phyloP scores from a whole-genome alignment of 1,139 yeast species.

The Lodderomyces parapsilosis region DNA sequence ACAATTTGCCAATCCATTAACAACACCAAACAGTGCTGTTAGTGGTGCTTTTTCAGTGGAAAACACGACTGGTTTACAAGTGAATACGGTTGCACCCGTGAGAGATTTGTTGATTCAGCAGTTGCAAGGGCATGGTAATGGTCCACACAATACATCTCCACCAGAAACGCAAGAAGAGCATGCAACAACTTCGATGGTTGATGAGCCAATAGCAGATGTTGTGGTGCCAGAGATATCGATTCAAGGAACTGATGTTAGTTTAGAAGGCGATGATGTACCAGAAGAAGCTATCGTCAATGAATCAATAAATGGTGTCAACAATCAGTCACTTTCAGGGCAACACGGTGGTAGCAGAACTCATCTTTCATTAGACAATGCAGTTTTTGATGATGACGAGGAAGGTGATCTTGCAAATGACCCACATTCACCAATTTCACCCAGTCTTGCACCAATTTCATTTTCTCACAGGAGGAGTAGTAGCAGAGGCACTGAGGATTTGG shows the following conservation, averaged over 20 bases:
- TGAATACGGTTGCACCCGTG: slow-evolving; percentile 17
- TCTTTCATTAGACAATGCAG: not conserved
- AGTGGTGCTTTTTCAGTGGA: not conserved
- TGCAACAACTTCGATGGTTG: not conserved
- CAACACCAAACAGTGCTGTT: not conserved
- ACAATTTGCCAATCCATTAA: slow-evolving; percentile 3
- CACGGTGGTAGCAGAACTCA: not conserved
- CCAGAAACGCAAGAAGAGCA: not conserved
- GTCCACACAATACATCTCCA: not conserved
- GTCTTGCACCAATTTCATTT: slow-evolving; percentile 6
- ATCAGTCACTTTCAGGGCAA: not conserved
- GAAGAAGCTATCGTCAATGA: not conserved
- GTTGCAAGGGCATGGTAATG: slow-evolving; percentile 13
- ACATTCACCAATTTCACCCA: slow-evolving; percentile 14
- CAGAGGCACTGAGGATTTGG: slow-evolving; percentile 6
- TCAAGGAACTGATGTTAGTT: not conserved
- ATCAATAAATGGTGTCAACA: not conserved
- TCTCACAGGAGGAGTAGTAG: slow-evolving; percentile 8
- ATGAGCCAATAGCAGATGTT: not conserved
- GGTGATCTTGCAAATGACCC: slow-evolving; percentile 20
- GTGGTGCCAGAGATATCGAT: slow-evolving; percentile 3
- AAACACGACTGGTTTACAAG: not conserved
- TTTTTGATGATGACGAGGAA: slow-evolving; percentile 10
- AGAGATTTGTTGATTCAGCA: slow-evolving; percentile 19
- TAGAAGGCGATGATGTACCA: not conserved